Evolutionary conservation across 2,329 filamentous ascomycete species (phyloP), one percentile per base, ranked within the genome.

Genomic region (Dactylellina parvicollis): DNA sequence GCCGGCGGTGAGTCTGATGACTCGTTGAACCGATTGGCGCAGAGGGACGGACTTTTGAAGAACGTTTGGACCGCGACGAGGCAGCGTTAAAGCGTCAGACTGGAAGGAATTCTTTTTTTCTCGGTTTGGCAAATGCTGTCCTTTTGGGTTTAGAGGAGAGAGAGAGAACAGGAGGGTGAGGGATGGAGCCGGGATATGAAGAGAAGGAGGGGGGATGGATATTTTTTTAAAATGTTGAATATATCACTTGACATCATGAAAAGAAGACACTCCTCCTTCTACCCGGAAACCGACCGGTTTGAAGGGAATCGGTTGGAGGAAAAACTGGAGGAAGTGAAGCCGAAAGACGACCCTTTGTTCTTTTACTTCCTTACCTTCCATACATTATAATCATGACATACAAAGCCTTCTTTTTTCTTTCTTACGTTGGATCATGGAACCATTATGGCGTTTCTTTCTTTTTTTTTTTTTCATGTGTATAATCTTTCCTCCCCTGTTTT

Each of bases 1-100:
- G 92, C 93, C 80, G 95, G 96, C 89, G 95, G 95, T 82, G 96
- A 99, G 91, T 90, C 89, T 83, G 95, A 99, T 83, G 95, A 99
- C 85, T 78, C 91, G 80, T 84, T 99, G 81, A 99, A 99, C 90
- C 87, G 95, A 81, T 87, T 99, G 81, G 87, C 93, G 79, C 95
- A 99, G 88, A 89, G 91, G 79, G 96, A 99, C 83, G 95, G 95
- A 78, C 91, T 96, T 84, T 83, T 99, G 83, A 98, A 98, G 92
- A 91, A 84, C 83, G 95, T 99, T 83, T 99, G 95, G 95, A 91
- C 88, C 85, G 90, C 88, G 78, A 84, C 81, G 80, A 81, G 86
- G 80, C 87, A 88, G 81, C 82, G 82, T 75, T 83, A 83, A 81
- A 79, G 76, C 42, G 59, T 49, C 71, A 28, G 36, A 16, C 4